Base-by-base conservation (phyloP, 2,329 filamentous ascomycete genomes). In the Aspergillus felis region DNA sequence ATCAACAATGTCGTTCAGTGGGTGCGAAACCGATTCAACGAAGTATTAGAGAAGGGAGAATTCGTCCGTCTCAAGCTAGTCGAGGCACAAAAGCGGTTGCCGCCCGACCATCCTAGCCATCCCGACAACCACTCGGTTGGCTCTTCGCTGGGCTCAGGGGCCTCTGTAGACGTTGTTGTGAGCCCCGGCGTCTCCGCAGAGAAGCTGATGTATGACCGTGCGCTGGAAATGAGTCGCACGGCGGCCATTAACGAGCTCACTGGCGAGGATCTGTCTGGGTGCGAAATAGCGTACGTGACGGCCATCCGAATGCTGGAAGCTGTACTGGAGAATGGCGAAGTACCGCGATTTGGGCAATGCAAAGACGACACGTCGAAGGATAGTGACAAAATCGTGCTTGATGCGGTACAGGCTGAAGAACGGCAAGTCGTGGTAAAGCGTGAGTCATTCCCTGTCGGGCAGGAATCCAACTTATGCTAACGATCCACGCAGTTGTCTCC, bases 131-230 rank as follows among this genome's bases (percentile, higher is more conserved):
- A 91, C 55, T 83, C 83, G 2, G 74, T 81, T 28, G 84, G 84
- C 22, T 84, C 83, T 2, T 78, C 80, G 35, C 78, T 83, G 3
- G 80, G 80, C 3, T 78, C 86, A 56, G 83, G 82, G n/a, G 83
- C 85, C 3, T 87, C 88, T 17, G 83, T 85, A 2, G 91, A 94
- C 53, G 91, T 97, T 27, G 84, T 89, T 50, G 82, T 99, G 27
- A 96, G 90, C 14, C 86, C 90, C 2, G 94, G 93, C 1, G 87
- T 97, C 56, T 97, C 92, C 24, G 94, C 94, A 0, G 94, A 97
- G 78, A 96, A 92, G 76, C 81, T 99, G 49, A 97, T 99, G 92
- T 99, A 97, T 71, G 94, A 99, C 66, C 90, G 94, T 50, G 94
- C 94, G 0, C 79, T 97, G 24, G 94, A 99, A 73, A 97, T 99